phyloP scores from a whole-genome alignment of 2,329 filamentous ascomycete genomes.

The Venturia nashicola region DNA sequence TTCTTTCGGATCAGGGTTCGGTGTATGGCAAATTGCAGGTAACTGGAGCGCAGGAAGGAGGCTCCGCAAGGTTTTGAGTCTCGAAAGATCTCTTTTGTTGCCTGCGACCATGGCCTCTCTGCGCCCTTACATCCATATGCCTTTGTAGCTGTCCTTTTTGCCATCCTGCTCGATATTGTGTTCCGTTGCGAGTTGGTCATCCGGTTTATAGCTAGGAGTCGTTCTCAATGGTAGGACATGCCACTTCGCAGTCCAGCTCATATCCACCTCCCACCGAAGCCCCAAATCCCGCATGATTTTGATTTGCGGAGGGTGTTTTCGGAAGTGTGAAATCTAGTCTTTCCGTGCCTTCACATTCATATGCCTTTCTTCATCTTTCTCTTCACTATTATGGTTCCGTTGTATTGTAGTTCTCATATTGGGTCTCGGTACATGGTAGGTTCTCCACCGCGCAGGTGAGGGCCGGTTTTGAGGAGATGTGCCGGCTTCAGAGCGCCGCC shows the following conservation, averaged over 20 bases:
- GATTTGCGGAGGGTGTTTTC: too few species aligned
- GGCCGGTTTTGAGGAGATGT: background rate
- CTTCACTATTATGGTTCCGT: too few species aligned
- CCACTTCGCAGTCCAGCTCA: too few species aligned
- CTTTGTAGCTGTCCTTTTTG: background rate
- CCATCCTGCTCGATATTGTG: background rate
- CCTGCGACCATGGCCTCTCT: background rate
- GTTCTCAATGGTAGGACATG: too few species aligned
- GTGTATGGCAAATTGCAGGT: too few species aligned
- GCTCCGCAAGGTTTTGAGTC: background rate
- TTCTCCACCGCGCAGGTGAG: background rate
- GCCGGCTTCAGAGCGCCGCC: background rate
- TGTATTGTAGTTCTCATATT: background rate
- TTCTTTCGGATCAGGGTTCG: too few species aligned
- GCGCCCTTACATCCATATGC: background rate
- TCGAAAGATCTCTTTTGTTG: background rate
- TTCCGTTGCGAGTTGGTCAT: background rate
- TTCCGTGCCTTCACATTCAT: too few species aligned
- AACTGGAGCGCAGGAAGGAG: too few species aligned
- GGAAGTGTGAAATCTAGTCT: too few species aligned
- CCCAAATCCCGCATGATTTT: too few species aligned
- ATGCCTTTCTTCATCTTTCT: too few species aligned
- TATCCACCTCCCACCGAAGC: too few species aligned
- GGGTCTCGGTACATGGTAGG: background rate
- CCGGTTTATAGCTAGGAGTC: background rate